Conservation (phyloP, 2,329 filamentous ascomycete species). For the Sporothrix euskadiensis region DNA sequence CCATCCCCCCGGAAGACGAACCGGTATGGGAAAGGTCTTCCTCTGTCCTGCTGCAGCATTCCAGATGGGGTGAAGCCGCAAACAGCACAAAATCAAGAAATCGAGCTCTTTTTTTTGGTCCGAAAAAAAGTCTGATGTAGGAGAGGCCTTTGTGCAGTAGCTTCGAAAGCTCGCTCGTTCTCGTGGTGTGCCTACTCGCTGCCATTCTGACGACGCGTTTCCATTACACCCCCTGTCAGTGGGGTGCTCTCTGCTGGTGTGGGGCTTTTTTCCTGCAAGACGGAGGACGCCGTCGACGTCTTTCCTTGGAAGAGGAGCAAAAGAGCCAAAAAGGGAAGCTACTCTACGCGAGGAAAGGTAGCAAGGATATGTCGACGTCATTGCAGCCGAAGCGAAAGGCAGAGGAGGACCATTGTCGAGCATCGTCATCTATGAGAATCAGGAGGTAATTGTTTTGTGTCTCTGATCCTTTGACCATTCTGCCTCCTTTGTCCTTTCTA, state of each 20-base stretch:
- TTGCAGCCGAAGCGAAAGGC: background rate
- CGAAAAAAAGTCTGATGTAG: slow-evolving; percentile 5
- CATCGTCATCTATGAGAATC: background rate
- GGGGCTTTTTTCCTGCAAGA: background rate
- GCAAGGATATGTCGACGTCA: background rate
- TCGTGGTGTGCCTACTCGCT: background rate
- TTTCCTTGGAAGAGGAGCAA: background rate
- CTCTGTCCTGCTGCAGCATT: background rate
- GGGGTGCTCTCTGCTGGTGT: background rate
- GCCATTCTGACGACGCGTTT: background rate
- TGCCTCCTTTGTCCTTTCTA: background rate
- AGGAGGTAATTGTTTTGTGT: background rate
- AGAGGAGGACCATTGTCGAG: background rate
- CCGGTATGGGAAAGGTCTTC: background rate
- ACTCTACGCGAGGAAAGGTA: background rate
- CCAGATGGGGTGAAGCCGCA: slow-evolving; percentile 5
- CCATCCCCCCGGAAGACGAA: background rate
- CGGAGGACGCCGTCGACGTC: background rate
- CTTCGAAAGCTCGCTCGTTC: background rate
- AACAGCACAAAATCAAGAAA: background rate
- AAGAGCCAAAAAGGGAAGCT: background rate
- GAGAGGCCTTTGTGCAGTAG: background rate
- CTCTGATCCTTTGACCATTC: background rate
- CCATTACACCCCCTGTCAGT: background rate
- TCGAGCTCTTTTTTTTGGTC: background rate